A percentile compares a stretch with the other conserved stretches of the same genome.
These are phyloP conservation scores for Cryptococcus maquisensis DNA, from an alignment of 1,284 basidiomycete species.

Conservation along the genomic window DNA sequence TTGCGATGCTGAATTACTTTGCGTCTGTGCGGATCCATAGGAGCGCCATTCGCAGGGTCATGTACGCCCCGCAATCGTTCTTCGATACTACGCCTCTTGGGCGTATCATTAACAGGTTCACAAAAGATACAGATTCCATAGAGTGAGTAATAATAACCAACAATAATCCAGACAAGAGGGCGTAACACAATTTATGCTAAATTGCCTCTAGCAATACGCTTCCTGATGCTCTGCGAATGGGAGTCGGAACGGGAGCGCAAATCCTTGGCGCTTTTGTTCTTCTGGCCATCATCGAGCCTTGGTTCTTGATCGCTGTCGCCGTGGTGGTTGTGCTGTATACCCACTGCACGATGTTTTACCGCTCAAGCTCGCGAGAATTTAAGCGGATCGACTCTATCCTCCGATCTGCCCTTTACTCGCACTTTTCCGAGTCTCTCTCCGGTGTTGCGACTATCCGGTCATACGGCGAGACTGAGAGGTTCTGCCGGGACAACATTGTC, in stretches of 20 bases:
- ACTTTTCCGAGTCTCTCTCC: constrained; percentile 72
- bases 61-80: constrained; percentile 65
- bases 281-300: constrained; percentile 60
- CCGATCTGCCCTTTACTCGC: constrained; percentile 68
- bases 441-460: constrained; percentile 72
- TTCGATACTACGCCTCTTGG: constrained; percentile 66
- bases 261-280: constrained; percentile 59
- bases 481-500: constrained; percentile 64
- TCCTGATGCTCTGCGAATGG: constrained; percentile 62
- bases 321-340: constrained; percentile 65
- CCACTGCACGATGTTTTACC: constrained; percentile 68
- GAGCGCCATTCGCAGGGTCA: constrained; percentile 56
- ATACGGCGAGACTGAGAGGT: constrained; percentile 61
- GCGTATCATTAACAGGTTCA: constrained; percentile 62
- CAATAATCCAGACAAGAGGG: too few relatives aligned
- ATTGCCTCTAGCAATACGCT: too few relatives aligned
- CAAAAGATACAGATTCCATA: constrained; percentile 52
- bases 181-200: too few relatives aligned
- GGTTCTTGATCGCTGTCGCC: constrained; percentile 55
- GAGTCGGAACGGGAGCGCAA: constrained; percentile 46
- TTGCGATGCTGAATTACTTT: constrained; percentile 58
- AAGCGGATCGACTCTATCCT: constrained; percentile 58
- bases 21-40: constrained; percentile 62
- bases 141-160: too few relatives aligned
- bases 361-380: constrained; percentile 74